Percentiles rank a stretch among this genome's conserved stretches.
Evolutionary conservation across 371 early-diverging fungal genomes (phyloP).

Genomic region (Mortierella sp.): DNA sequence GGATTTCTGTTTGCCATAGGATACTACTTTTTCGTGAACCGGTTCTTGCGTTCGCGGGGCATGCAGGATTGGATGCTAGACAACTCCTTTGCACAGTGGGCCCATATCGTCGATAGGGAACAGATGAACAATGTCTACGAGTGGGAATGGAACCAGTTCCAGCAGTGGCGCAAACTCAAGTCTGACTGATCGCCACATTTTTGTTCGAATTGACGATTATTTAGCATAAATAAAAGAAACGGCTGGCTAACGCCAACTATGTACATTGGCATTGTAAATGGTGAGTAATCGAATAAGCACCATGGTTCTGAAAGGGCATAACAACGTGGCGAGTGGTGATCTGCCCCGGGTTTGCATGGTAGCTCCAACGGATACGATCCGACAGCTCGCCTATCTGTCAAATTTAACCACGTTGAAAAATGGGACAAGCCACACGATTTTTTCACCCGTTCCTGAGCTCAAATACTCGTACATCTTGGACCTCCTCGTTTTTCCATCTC

Average conservation of each 20-base stretch:
- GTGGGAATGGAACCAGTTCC: slow-evolving; percentile 73
- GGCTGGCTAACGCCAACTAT: too few relatives aligned
- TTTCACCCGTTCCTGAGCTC: not conserved
- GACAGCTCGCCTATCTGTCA: not conserved
- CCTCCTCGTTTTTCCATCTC: not conserved
- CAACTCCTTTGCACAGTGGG: slow-evolving; percentile 49
- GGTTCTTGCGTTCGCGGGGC: slow-evolving; percentile 58
- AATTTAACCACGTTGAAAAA: not conserved
- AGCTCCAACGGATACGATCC: too few relatives aligned
- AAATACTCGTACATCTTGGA: not conserved
- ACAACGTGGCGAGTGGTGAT: too few relatives aligned
- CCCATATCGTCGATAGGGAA: slow-evolving; percentile 72
- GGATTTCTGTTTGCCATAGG: slow-evolving; percentile 71
- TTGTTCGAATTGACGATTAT: too few relatives aligned
- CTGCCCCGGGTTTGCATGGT: too few relatives aligned
- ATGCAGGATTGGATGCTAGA: slow-evolving; percentile 63
- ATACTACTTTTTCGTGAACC: slow-evolving; percentile 71
- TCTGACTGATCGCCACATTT: slow-evolving; percentile 3
- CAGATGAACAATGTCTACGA: slow-evolving; percentile 67
- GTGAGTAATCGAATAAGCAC: too few relatives aligned
- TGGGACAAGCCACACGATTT: not conserved
- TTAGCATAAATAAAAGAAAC: not conserved
- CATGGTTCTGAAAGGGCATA: too few relatives aligned
- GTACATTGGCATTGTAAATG: too few relatives aligned
- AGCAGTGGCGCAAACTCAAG: slow-evolving; percentile 47